phyloP scores from a whole-genome alignment of 1,139 yeast genomes.

The Geotrichum phurueaensis region DNA sequence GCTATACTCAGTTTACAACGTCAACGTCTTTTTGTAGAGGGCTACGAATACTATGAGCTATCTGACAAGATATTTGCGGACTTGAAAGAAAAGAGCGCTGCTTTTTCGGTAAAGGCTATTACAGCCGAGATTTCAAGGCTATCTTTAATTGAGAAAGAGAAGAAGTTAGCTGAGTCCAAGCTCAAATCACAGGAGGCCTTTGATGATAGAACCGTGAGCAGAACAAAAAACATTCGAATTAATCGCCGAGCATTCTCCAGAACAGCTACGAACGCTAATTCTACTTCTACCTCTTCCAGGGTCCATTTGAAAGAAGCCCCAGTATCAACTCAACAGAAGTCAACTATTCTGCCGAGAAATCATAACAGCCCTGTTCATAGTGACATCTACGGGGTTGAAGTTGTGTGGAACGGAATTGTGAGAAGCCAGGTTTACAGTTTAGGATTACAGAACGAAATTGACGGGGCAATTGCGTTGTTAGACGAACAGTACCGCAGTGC shows the following conservation, averaged over 20 bases:
- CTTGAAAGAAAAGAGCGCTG: slow-evolving; percentile 17
- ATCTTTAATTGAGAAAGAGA: slow-evolving; percentile 8
- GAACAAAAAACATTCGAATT: not conserved
- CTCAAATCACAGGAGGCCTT: not conserved
- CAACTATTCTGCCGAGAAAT: not conserved
- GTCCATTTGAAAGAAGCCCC: not conserved
- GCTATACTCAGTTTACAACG: slow-evolving; percentile 26
- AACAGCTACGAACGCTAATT: not conserved
- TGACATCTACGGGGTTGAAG: slow-evolving; percentile 21
- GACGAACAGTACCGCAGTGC: slow-evolving; percentile 16
- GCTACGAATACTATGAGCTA: slow-evolving; percentile 24
- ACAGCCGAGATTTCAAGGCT: slow-evolving; percentile 19
- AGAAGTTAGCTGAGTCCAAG: not conserved
- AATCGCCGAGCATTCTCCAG: not conserved
- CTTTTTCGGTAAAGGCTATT: slow-evolving; percentile 18
- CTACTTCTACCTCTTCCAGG: not conserved
- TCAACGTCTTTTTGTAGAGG: slow-evolving; percentile 24
- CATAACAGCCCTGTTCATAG: not conserved
- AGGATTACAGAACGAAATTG: slow-evolving; percentile 24
- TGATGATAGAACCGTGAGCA: not conserved
- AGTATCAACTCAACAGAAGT: not conserved
- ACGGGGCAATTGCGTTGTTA: slow-evolving; percentile 22
- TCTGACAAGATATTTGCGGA: slow-evolving; percentile 23
- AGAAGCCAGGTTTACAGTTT: slow-evolving; percentile 25
- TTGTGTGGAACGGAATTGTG: slow-evolving; percentile 24